phyloP scores from a whole-genome alignment of 352 stramenopile genomes.

The Globisporangium radiosum region DNA sequence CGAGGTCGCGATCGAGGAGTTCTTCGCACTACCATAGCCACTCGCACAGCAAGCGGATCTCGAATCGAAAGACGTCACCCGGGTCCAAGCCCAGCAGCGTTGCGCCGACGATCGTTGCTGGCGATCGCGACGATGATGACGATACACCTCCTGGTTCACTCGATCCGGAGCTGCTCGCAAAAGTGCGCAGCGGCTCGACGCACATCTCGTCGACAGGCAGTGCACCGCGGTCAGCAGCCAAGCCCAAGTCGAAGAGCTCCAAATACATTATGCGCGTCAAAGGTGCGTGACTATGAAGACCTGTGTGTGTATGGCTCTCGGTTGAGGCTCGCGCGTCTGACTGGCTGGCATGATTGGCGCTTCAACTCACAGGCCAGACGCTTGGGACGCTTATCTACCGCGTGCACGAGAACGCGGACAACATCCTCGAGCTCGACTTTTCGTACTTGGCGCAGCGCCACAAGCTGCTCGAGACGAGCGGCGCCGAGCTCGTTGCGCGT shows the following conservation, averaged over 20 bases:
- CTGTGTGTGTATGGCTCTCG: background rate
- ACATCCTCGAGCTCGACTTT: slow-evolving; percentile 66
- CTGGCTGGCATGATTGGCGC: too few species aligned
- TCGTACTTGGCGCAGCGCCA: slow-evolving; percentile 48
- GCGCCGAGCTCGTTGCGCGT: slow-evolving; percentile 54
- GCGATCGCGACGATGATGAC: background rate
- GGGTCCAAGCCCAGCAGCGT: slow-evolving; percentile 1
- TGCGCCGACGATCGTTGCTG: background rate
- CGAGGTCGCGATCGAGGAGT: background rate
- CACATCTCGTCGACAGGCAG: slow-evolving; percentile 5
- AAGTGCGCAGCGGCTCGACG: slow-evolving; percentile 10
- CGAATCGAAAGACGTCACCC: slow-evolving; percentile 1
- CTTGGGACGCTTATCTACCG: slow-evolving; percentile 43
- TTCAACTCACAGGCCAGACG: slow-evolving; percentile 30
- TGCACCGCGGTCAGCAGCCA: slow-evolving; percentile 6
- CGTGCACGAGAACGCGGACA: slow-evolving; percentile 53
- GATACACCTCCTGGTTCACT: slow-evolving; percentile 7
- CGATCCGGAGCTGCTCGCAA: slow-evolving; percentile 8
- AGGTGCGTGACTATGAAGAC: slow-evolving; percentile 6
- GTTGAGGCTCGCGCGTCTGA: background rate
- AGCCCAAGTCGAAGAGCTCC: slow-evolving; percentile 10
- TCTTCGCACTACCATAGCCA: background rate
- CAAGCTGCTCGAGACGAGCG: slow-evolving; percentile 43
- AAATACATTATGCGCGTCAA: slow-evolving; percentile 18
- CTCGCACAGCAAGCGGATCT: slow-evolving; percentile 7